phyloP scores from a whole-genome alignment of 1,139 yeast species.

The Pichia sp. region DNA sequence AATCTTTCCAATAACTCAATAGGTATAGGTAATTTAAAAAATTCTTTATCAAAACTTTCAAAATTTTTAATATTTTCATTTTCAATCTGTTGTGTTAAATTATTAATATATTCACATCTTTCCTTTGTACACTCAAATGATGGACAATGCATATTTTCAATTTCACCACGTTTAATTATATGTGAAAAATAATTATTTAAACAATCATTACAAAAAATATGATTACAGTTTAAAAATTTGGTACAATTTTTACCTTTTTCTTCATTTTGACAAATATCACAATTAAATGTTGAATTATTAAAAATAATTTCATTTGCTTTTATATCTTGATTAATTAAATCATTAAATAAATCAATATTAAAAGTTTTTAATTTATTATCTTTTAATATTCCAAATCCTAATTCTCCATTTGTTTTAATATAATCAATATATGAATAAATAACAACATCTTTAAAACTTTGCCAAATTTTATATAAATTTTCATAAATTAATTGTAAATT shows the following conservation, averaged over 20 bases:
- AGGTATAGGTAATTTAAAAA: conserved; percentile 38
- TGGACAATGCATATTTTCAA: conserved; percentile 56
- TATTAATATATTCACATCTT: conserved; percentile 10
- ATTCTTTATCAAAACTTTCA: conserved; percentile 22
- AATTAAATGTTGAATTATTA: conserved; percentile 38
- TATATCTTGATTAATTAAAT: conserved; percentile 22
- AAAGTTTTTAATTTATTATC: conserved; percentile 12
- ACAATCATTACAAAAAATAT: conserved; percentile 50
- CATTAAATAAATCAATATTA: conserved; percentile 17
- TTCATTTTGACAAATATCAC: conserved; percentile 55
- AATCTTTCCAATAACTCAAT: conserved; percentile 27
- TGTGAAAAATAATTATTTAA: conserved; percentile 41
- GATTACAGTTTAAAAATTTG: conserved; percentile 41
- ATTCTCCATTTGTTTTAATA: conserved; percentile 31
- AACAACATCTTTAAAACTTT: conserved; percentile 36
- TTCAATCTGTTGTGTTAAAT: conserved; percentile 1
- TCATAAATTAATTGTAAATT: conserved; percentile 19
- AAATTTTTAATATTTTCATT: conserved; percentile 23
- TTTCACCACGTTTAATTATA: conserved; percentile 45
- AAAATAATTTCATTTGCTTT: conserved; percentile 31
- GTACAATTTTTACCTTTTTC: conserved; percentile 44
- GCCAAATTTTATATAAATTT: conserved; percentile 34
- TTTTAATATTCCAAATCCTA: conserved; percentile 21
- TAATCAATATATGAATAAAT: conserved; percentile 43
- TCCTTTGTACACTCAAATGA: conserved; percentile 41